Evolutionary conservation across 768 basidiomycete species (phyloP).

Genomic region (Xerocomellus intermedius): DNA sequence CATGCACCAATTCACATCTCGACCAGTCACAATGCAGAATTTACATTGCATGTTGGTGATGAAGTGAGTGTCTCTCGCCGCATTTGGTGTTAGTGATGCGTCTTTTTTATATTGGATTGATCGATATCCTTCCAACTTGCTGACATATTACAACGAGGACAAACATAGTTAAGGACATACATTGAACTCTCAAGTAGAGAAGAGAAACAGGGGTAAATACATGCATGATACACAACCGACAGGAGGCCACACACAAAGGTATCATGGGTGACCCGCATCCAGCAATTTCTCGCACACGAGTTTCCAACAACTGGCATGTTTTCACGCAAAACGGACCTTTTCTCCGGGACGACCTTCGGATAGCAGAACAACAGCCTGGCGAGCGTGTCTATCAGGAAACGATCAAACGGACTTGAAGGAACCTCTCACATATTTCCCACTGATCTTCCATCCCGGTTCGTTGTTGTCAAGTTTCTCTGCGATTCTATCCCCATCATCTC

Average conservation of each 20-base stretch:
- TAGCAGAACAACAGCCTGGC: conserved; percentile 80
- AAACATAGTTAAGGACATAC: not conserved
- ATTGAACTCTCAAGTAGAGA: not conserved
- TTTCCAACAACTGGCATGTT: not conserved
- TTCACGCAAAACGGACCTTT: conserved; percentile 71
- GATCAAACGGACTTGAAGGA: not conserved
- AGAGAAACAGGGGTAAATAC: not conserved
- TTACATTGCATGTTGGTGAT: too few species aligned
- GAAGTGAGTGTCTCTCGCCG: too few species aligned
- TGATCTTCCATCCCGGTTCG: conserved; percentile 96
- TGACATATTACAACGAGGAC: not conserved
- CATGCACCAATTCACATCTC: too few species aligned
- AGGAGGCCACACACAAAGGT: not conserved
- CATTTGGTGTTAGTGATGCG: too few species aligned
- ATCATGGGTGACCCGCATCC: not conserved
- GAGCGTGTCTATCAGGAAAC: conserved; percentile 11
- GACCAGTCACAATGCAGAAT: too few species aligned
- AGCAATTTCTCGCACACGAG: not conserved
- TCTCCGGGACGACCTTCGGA: conserved; percentile 89
- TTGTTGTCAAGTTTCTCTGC: conserved; percentile 80
- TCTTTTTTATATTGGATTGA: not conserved
- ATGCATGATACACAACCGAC: not conserved
- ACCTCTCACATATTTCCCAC: conserved; percentile 86
- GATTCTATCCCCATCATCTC: conserved; percentile 59
- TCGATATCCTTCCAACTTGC: not conserved